A percentile compares a stretch with the other conserved stretches of the same genome.
These are phyloP conservation scores for Wickerhamomyces strasburgensis DNA, from an alignment of 805 yeast genomes.

Conservation along the genomic window DNA sequence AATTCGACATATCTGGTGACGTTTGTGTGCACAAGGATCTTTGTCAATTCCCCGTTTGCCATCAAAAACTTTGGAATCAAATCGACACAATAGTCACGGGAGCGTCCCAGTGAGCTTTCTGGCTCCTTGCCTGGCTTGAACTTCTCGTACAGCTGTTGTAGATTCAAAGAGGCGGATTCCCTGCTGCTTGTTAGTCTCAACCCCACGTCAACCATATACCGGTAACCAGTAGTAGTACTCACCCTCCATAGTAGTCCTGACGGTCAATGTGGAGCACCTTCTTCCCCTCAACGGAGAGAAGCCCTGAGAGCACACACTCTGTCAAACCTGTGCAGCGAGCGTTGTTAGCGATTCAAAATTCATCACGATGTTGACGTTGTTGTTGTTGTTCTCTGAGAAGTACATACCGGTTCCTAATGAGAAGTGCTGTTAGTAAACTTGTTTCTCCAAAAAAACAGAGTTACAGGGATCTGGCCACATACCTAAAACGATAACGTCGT, in stretches of 20 bases:
- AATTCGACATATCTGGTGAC: constrained; percentile 95
- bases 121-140: constrained; percentile 75
- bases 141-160: constrained; percentile 69
- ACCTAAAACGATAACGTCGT: constrained; percentile 95
- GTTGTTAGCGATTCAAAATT: too few relatives aligned
- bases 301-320: constrained; percentile 91
- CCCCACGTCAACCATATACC: too few relatives aligned
- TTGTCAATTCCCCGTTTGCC: constrained; percentile 97
- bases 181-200: too few relatives aligned
- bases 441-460: neutral
- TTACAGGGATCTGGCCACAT: too few relatives aligned
- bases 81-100: constrained; percentile 97
- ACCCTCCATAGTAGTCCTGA: constrained; percentile 90
- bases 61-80: constrained; percentile 93
- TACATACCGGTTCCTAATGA: constrained; percentile 29
- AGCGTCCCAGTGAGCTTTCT: constrained; percentile 73
- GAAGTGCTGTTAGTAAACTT: neutral
- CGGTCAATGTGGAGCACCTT: constrained; percentile 94
- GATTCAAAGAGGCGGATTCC: constrained; percentile 79
- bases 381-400: constrained; percentile 5
- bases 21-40: constrained; percentile 90
- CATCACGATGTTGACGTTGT: too few relatives aligned
- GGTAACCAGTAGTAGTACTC: constrained; percentile 2
- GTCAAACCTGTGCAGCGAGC: constrained; percentile 80
- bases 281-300: constrained; percentile 95